phyloP scores from a whole-genome alignment of 352 stramenopile genomes.

The Phytophthora pinifolia region DNA sequence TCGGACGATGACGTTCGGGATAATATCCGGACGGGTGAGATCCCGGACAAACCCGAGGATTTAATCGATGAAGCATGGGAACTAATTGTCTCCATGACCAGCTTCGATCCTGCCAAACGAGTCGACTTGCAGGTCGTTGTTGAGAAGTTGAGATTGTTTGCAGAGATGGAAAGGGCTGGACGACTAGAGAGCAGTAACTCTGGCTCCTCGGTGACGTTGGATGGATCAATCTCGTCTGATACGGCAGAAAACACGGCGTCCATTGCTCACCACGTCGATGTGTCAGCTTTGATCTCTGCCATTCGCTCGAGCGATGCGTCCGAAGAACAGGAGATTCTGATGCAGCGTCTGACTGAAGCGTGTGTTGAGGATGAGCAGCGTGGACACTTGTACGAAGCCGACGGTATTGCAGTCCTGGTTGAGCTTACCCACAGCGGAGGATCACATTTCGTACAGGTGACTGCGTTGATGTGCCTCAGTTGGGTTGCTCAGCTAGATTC shows the following conservation, averaged over 20 bases:
- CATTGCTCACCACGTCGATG: too few relatives aligned
- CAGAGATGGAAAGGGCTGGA: too few relatives aligned
- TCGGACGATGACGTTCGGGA: conserved; percentile 13
- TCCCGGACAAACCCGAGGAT: conserved; percentile 10
- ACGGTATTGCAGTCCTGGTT: background rate
- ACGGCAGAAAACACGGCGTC: too few relatives aligned
- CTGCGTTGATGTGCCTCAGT: background rate
- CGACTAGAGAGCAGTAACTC: too few relatives aligned
- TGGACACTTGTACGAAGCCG: background rate
- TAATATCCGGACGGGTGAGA: conserved; percentile 11
- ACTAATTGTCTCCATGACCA: conserved; percentile 21
- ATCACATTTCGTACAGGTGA: background rate
- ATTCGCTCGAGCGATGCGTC: background rate
- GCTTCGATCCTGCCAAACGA: conserved; percentile 6
- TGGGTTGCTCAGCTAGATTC: background rate
- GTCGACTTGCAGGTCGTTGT: background rate
- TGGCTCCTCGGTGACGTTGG: too few relatives aligned
- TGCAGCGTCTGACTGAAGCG: background rate
- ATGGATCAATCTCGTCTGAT: too few relatives aligned
- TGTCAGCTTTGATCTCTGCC: background rate
- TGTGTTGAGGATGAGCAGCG: background rate
- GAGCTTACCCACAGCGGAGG: background rate
- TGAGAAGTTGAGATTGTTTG: background rate
- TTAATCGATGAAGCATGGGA: conserved; percentile 18
- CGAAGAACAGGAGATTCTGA: background rate